Base-by-base conservation (phyloP, 306 rosid genomes). In the Vigna unguiculata region DNA sequence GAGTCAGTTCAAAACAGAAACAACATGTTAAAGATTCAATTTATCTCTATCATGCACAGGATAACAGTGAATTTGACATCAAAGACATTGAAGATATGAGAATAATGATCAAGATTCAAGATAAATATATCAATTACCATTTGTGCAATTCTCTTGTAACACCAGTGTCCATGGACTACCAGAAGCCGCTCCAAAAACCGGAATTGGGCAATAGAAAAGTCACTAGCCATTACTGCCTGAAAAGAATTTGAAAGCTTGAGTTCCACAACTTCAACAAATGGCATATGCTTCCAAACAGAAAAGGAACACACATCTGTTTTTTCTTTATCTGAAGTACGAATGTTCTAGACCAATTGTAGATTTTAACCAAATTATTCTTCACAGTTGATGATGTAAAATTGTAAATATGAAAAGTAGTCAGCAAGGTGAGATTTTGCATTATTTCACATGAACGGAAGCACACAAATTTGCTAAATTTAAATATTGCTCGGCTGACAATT, bases 151-250 rank as follows among this genome's bases (percentile, higher is more conserved):
- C 99, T 87, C 89, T 91, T 96, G 85, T 96, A 96, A 86, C 99
- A 96, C 99, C 99, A 96, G 80, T 96, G 99, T 78, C 99, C 99
- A 68, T 96, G 99, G 81, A 96, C 96, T 41, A 96, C 99, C 89
- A 96, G 83, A 86, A 96, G 99, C 86, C 99, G 88, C 91, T 96
- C 99, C 85, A 96, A 72, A 85, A 87, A 92, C 69, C 86, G 96
- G 79, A 96, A 96, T 81, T 96, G 97, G 51, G 98, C 92, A 58
- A 96, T 88, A 64, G 99, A 71, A 78, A 96, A 96, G 79, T 96
- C 99, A 84, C 99, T 96, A 64, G 99, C 98, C 98, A 96, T 96
- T 78, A 96, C 99, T 70, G 99, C 99, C 99, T 96, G 91, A 69
- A 80, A 81, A 76, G 17, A 25, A 84, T 43, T 72, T 55, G 43